phyloP scores from a whole-genome alignment of 2,329 filamentous ascomycete genomes.

The Fusarium cyanostomum region DNA sequence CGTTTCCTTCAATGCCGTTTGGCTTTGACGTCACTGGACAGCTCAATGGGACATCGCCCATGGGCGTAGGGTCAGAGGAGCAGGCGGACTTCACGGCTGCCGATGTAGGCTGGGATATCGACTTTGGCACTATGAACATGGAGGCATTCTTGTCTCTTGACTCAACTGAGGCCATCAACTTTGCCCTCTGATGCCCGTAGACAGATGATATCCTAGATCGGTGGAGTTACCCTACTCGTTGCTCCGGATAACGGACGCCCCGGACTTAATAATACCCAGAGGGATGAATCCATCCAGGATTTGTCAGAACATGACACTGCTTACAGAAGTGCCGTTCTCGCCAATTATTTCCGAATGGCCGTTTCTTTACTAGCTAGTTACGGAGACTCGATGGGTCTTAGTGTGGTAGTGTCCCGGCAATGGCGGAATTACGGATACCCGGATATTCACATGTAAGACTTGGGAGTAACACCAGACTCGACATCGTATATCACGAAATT shows the following conservation, averaged over 20 bases:
- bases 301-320: background rate
- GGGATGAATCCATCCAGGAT: background rate
- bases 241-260: background rate
- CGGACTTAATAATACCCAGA: background rate
- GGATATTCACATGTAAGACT: slow-evolving; percentile 8
- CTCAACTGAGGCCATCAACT: slow-evolving; percentile 40
- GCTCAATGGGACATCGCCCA: slow-evolving; percentile 33
- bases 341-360: background rate
- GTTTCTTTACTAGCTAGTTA: slow-evolving; percentile 1
- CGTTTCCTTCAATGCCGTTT: slow-evolving; percentile 45
- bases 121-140: slow-evolving; percentile 48
- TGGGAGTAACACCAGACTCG: background rate
- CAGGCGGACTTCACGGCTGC: slow-evolving; percentile 42
- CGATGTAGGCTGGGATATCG: slow-evolving; percentile 45
- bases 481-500: background rate
- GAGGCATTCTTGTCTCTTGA: slow-evolving; percentile 47
- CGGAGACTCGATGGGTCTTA: slow-evolving; percentile 12
- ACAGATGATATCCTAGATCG: background rate
- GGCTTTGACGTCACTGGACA: slow-evolving; percentile 39
- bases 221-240: background rate
- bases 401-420: background rate
- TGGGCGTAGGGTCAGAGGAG: slow-evolving; percentile 34
- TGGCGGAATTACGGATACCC: slow-evolving; percentile 1
- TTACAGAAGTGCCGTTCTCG: background rate
- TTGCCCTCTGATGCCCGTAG: slow-evolving; percentile 25